These are phyloP conservation scores for Talaromyces liani DNA, from an alignment of 495 filamentous ascomycete species.

Conservation along the genomic window DNA sequence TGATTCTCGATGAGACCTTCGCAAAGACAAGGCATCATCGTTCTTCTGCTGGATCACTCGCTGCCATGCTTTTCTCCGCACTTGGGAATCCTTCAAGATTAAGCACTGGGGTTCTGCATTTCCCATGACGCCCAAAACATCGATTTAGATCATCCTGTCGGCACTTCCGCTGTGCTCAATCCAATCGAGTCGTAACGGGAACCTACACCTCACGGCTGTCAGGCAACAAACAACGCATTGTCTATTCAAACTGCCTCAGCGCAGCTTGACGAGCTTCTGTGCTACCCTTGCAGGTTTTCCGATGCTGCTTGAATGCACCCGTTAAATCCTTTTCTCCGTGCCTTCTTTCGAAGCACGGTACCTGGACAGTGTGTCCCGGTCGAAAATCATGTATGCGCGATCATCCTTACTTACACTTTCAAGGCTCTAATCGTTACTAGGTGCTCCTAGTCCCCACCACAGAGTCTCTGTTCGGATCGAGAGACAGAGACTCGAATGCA, in stretches of 20 bases:
- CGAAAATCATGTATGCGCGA: constrained; percentile 68
- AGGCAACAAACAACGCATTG: constrained; percentile 6
- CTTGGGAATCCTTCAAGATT: background rate
- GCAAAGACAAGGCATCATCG: background rate
- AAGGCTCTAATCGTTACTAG: constrained; percentile 27
- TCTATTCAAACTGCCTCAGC: constrained; percentile 15
- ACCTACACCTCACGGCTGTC: background rate
- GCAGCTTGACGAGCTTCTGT: constrained; percentile 39
- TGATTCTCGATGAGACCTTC: background rate
- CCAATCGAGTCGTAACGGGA: background rate
- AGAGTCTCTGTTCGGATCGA: constrained; percentile 78
- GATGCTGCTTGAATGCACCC: constrained; percentile 85
- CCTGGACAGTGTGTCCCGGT: constrained; percentile 88
- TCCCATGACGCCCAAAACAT: background rate
- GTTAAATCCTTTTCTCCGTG: constrained; percentile 95
- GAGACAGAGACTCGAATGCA: constrained; percentile 79
- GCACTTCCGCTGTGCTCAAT: background rate
- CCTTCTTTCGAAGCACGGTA: constrained; percentile 95
- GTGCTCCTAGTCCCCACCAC: constrained; percentile 91
- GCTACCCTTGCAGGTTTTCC: constrained; percentile 34
- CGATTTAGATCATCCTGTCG: background rate
- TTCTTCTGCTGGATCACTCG: background rate
- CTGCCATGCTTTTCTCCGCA: background rate
- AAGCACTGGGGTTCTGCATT: background rate
- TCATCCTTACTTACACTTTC: background rate